A percentile compares a stretch with the other conserved stretches of the same genome.
Evolutionary conservation across 805 yeast species (phyloP).

Genomic region (Candida fluviatilis): DNA sequence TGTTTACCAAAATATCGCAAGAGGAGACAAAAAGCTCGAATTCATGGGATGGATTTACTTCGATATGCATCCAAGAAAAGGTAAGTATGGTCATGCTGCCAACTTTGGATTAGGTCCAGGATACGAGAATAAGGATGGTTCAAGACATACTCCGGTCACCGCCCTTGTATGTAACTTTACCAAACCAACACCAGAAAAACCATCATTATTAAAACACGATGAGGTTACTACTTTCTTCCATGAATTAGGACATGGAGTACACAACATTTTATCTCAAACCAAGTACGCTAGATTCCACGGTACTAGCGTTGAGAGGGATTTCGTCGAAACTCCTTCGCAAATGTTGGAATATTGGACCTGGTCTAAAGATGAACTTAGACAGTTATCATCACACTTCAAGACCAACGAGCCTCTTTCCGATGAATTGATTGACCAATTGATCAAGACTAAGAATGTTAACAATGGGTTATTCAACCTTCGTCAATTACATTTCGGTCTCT

Average conservation of each 20-base stretch:
- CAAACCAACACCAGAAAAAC: conserved; percentile 64
- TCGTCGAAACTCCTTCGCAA: conserved; percentile 90
- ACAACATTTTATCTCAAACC: conserved; percentile 66
- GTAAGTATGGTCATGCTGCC: conserved; percentile 88
- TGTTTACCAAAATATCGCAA: conserved; percentile 57
- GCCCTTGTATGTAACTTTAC: conserved; percentile 84
- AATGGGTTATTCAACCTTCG: conserved; percentile 69
- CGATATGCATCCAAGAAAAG: conserved; percentile 81
- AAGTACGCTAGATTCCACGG: conserved; percentile 69
- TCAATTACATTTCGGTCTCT: conserved; percentile 74
- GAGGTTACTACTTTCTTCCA: conserved; percentile 86
- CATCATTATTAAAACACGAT: conserved; percentile 69
- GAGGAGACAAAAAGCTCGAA: conserved; percentile 35
- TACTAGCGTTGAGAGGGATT: conserved; percentile 75
- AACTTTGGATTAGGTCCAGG: conserved; percentile 68
- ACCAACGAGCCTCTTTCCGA: conserved; percentile 56
- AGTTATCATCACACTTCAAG: conserved; percentile 63
- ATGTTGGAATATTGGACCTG: conserved; percentile 88
- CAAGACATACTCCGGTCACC: conserved; percentile 61
- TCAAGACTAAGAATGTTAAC: conserved; percentile 68
- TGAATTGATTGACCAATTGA: conserved; percentile 52
- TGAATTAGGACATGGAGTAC: conserved; percentile 88
- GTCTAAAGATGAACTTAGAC: conserved; percentile 57
- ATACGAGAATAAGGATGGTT: conserved; percentile 45
- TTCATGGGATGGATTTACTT: conserved; percentile 78